A percentile compares a stretch with the other conserved stretches of the same genome.
Evolutionary conservation across 2,329 filamentous ascomycete genomes (phyloP).

Genomic region (Apiospora arundinis): DNA sequence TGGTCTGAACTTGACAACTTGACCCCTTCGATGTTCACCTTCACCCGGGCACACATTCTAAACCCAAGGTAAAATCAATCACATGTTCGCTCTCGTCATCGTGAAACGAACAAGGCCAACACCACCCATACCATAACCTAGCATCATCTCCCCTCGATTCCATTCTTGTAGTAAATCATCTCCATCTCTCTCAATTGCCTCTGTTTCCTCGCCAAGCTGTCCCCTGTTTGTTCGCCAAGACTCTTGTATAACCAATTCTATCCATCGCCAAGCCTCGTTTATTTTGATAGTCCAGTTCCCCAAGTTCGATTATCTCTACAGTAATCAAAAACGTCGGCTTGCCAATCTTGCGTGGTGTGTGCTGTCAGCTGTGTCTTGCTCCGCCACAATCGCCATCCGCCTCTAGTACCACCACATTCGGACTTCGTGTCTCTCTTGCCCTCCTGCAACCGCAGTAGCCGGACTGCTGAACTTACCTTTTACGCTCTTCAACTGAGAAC

Average conservation of each 20-base stretch:
- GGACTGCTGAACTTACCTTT: constrained; percentile 2
- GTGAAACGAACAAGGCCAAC: not conserved
- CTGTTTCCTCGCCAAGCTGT: not conserved
- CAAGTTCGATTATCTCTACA: not conserved
- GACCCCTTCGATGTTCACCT: not conserved
- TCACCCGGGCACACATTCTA: not conserved
- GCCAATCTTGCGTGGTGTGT: not conserved
- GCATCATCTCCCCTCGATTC: not conserved
- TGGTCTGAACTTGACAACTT: too few relatives aligned
- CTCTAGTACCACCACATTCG: not conserved
- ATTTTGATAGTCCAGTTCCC: not conserved
- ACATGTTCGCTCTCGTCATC: constrained; percentile 1
- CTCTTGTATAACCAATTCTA: not conserved
- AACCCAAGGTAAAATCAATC: not conserved
- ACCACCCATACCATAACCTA: not conserved
- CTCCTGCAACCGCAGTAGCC: constrained; percentile 6
- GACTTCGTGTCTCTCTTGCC: not conserved
- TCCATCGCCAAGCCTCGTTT: not conserved
- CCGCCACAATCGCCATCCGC: not conserved
- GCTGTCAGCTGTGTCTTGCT: constrained; percentile 11
- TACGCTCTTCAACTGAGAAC: not conserved
- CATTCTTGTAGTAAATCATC: not conserved
- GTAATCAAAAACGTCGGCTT: not conserved
- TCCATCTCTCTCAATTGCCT: not conserved
- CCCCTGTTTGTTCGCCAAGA: not conserved